Evolutionary conservation across 1,284 basidiomycete genomes (phyloP).

Genomic region (Wallemia mellicola): DNA sequence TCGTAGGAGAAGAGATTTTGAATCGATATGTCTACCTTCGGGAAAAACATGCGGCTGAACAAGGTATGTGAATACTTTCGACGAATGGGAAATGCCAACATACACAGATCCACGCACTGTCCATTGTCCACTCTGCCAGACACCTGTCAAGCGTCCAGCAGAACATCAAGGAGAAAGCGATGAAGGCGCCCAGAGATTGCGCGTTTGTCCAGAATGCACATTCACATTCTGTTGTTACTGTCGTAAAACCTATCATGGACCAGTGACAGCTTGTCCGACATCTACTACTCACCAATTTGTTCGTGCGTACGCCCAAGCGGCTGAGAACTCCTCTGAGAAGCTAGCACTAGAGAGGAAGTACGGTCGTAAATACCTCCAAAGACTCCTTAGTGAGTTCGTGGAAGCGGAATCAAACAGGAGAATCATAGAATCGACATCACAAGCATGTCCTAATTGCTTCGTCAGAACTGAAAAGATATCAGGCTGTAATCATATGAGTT

Average conservation of each 20-base stretch:
- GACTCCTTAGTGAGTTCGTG: slow-evolving; percentile 27
- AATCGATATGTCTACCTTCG: slow-evolving; percentile 39
- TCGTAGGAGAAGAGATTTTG: slow-evolving; percentile 28
- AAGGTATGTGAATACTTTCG: slow-evolving; percentile 25
- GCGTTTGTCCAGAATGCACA: not conserved
- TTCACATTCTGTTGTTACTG: not conserved
- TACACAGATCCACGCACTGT: slow-evolving; percentile 31
- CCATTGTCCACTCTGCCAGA: slow-evolving; percentile 29
- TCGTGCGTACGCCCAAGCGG: slow-evolving; percentile 27
- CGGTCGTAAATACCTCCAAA: slow-evolving; percentile 26
- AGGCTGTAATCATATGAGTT: slow-evolving; percentile 43
- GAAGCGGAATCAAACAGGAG: slow-evolving; percentile 34
- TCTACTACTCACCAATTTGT: slow-evolving; percentile 30
- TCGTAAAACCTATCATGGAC: slow-evolving; percentile 31
- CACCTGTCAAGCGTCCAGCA: not conserved
- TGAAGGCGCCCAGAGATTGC: not conserved
- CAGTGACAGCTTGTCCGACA: slow-evolving; percentile 30
- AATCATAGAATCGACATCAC: slow-evolving; percentile 32
- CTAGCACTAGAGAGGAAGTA: slow-evolving; percentile 27
- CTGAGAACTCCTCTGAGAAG: slow-evolving; percentile 23
- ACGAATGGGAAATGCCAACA: not conserved
- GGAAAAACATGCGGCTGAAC: slow-evolving; percentile 34
- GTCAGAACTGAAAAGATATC: slow-evolving; percentile 37
- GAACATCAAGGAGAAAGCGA: not conserved
- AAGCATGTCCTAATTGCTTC: slow-evolving; percentile 33